Percentiles rank a stretch among this genome's conserved stretches.
phyloP scores from a whole-genome alignment of 164 flowering plant species.

The Warburgia ugandensis region DNA sequence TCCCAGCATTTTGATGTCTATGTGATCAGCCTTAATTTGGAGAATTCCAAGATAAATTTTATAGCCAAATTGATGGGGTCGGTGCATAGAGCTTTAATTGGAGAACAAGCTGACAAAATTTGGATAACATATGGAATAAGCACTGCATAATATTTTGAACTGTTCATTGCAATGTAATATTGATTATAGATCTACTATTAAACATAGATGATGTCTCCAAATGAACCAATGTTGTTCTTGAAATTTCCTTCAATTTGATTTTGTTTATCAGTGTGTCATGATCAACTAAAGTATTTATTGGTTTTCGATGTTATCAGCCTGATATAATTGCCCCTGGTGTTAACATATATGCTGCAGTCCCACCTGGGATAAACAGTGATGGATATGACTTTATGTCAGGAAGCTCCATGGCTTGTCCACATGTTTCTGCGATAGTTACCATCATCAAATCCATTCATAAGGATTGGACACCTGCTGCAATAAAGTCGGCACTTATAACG shows the following conservation, averaged over 20 bases:
- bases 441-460: slow-evolving; percentile 35
- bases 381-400: slow-evolving; percentile 27
- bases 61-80: no score
- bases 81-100: no score
- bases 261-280: neutral
- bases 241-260: no score
- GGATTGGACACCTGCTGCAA: slow-evolving; percentile 44
- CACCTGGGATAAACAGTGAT: slow-evolving; percentile 15
- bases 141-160: neutral
- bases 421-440: slow-evolving; percentile 37
- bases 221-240: no score
- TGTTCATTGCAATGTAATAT: neutral
- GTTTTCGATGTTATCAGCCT: slow-evolving; percentile 24
- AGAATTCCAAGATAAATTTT: no score
- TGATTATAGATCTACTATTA: neutral
- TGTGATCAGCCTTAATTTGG: no score
- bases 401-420: slow-evolving; percentile 49
- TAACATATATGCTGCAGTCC: slow-evolving; percentile 31
- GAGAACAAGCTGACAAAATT: no score
- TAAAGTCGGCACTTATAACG: slow-evolving; percentile 42
- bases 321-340: slow-evolving; percentile 50
- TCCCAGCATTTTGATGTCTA: no score
- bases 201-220: neutral
- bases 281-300: neutral
- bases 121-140: neutral